phyloP scores from a whole-genome alignment of 805 yeast genomes.

The Pichia californica region DNA sequence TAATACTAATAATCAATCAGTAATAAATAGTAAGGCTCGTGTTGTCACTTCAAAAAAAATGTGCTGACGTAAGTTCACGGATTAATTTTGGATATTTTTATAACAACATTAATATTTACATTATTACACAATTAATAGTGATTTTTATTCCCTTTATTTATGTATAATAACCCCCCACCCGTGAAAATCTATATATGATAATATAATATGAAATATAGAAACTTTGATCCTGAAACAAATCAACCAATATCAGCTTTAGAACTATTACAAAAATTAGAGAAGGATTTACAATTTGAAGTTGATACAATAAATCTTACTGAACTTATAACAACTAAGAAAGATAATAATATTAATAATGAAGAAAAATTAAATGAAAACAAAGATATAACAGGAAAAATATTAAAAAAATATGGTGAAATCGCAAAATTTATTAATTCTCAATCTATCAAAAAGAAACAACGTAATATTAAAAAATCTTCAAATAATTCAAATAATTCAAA shows the following conservation, averaged over 20 bases:
- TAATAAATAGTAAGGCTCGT: too few species aligned
- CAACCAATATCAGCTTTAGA: slow-evolving; percentile 14
- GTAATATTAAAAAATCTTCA: not conserved
- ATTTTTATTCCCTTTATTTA: too few species aligned
- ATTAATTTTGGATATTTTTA: not conserved
- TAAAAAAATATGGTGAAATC: too few species aligned
- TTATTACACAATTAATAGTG: too few species aligned
- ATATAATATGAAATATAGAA: slow-evolving; percentile 11
- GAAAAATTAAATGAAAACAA: not conserved
- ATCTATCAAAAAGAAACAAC: too few species aligned
- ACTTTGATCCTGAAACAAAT: slow-evolving; percentile 12
- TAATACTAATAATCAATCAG: too few species aligned
- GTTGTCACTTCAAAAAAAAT: too few species aligned
- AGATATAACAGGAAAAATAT: not conserved
- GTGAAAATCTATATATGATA: too few species aligned
- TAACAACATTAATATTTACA: too few species aligned
- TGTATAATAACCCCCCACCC: too few species aligned
- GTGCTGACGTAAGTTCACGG: not conserved
- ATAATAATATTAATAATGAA: not conserved
- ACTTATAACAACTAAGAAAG: not conserved
- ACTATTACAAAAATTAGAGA: not conserved
- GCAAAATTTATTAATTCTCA: too few species aligned
- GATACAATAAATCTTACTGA: not conserved
- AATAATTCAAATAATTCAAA: too few species aligned
- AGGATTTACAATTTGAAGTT: not conserved